phyloP scores from a whole-genome alignment of 192 early-diverging fungal species.

The Piromyces sp. region DNA sequence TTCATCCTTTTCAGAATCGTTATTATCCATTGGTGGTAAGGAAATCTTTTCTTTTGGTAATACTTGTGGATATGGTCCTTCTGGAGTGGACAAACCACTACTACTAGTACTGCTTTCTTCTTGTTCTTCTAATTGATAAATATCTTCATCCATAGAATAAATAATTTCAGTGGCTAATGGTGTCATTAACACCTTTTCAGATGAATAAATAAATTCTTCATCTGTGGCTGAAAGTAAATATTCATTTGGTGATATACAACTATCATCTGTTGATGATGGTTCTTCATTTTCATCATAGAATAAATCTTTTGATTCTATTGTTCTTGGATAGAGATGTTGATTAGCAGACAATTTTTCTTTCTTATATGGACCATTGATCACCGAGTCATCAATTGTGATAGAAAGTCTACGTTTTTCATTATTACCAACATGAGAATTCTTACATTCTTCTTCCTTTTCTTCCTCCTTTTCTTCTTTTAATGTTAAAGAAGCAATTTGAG shows the following conservation, averaged over 20 bases:
- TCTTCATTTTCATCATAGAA: not conserved
- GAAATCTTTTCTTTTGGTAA: not conserved
- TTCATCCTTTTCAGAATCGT: not conserved
- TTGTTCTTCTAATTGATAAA: too few relatives aligned
- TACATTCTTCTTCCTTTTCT: not conserved
- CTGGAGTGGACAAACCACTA: too few relatives aligned
- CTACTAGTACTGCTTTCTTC: too few relatives aligned
- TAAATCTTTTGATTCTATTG: not conserved
- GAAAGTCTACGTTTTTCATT: not conserved
- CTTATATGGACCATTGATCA: not conserved
- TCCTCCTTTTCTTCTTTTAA: not conserved
- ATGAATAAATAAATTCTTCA: not conserved
- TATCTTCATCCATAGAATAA: not conserved
- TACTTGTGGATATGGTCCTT: too few relatives aligned
- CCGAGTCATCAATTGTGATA: not conserved
- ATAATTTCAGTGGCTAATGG: not conserved
- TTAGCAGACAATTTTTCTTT: not conserved
- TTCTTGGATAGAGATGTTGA: not conserved
- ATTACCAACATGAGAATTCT: not conserved
- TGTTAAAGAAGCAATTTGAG: not conserved
- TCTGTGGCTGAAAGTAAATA: not conserved
- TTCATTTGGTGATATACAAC: not conserved
- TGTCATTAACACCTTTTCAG: not conserved
- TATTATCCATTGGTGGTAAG: not conserved
- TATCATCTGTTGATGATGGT: not conserved